A percentile compares a stretch with the other conserved stretches of the same genome.
These are phyloP conservation scores for Marasmius sp. DNA, from an alignment of 1,284 basidiomycete species.

Conservation along the genomic window DNA sequence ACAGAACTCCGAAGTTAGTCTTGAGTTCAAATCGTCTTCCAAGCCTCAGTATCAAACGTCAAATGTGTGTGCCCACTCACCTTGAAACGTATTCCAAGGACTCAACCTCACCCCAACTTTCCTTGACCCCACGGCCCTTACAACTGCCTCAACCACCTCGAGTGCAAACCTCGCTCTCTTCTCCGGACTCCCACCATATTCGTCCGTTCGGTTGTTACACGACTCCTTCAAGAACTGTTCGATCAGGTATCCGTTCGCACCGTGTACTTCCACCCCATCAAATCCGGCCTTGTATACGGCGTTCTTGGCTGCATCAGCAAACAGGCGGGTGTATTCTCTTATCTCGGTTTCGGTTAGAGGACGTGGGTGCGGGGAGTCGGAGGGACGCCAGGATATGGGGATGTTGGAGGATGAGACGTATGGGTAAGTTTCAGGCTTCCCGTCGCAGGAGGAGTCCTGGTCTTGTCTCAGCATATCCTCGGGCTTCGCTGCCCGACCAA, in stretches of 20 bases:
- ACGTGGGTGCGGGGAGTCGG: constrained; percentile 9
- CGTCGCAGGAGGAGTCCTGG: not conserved
- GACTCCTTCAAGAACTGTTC: constrained; percentile 38
- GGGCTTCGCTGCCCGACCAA: constrained; percentile 37
- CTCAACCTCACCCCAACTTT: constrained; percentile 49
- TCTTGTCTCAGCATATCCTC: constrained; percentile 24
- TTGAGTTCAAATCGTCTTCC: no score
- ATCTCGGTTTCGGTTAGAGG: constrained; percentile 32
- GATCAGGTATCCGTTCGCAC: constrained; percentile 34
- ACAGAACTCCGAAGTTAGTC: no score
- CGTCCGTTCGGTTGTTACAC: constrained; percentile 46
- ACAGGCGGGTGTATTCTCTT: constrained; percentile 32
- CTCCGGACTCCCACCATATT: constrained; percentile 47
- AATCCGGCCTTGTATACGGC: constrained; percentile 28
- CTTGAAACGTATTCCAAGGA: constrained; percentile 47
- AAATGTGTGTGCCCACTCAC: constrained; percentile 16
- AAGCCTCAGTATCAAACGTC: no score
- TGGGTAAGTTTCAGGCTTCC: constrained; percentile 4
- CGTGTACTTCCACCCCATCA: constrained; percentile 32
- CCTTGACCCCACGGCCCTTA: constrained; percentile 29
- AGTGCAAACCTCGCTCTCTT: constrained; percentile 42
- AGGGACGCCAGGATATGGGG: constrained; percentile 2
- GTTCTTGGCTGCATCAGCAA: constrained; percentile 31
- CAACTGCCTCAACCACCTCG: constrained; percentile 36
- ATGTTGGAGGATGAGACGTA: constrained; percentile 18